Conservation (phyloP, 2,329 filamentous ascomycete species). For the Dactylellina cionopaga region DNA sequence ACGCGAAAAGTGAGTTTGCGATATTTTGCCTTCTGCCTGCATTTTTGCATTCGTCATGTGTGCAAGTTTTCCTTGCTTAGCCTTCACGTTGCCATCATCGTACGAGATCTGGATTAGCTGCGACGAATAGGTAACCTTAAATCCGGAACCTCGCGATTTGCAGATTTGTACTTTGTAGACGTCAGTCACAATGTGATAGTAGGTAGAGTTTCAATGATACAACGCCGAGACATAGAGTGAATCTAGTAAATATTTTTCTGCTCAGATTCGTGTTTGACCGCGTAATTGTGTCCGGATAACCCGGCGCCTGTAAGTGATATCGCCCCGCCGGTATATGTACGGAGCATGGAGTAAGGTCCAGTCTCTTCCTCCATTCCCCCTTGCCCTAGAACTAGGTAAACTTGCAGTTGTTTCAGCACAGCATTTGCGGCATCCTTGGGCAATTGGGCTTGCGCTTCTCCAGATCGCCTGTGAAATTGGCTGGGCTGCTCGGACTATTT, state of each 20-base stretch:
- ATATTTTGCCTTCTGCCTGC: slow-evolving; percentile 37
- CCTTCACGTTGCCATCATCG: slow-evolving; percentile 5
- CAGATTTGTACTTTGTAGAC: too few relatives aligned
- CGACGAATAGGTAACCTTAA: slow-evolving; percentile 11
- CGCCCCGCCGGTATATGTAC: slow-evolving; percentile 28
- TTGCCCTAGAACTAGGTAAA: slow-evolving; percentile 5
- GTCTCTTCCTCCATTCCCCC: slow-evolving; percentile 1
- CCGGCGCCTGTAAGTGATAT: slow-evolving; percentile 19
- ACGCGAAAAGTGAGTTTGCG: neutral
- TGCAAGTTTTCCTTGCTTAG: slow-evolving; percentile 9
- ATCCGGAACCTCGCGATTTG: slow-evolving; percentile 11
- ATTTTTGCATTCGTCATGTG: slow-evolving; percentile 30
- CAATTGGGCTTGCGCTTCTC: slow-evolving; percentile 11
- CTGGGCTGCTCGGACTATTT: slow-evolving; percentile 27
- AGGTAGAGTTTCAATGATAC: slow-evolving; percentile 14
- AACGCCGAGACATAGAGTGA: slow-evolving; percentile 18
- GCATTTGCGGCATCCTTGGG: slow-evolving; percentile 30
- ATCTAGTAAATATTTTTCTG: neutral
- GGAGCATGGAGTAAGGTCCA: too few relatives aligned
- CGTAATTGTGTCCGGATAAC: slow-evolving; percentile 48
- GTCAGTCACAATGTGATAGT: slow-evolving; percentile 17
- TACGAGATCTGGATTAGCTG: slow-evolving; percentile 31
- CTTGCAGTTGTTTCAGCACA: slow-evolving; percentile 28
- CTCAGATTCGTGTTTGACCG: slow-evolving; percentile 22
- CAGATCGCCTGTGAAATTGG: slow-evolving; percentile 44